A percentile compares a stretch with the other conserved stretches of the same genome.
Conservation (phyloP, 2,329 filamentous ascomycete species). For the Bretziella fagacearum region DNA sequence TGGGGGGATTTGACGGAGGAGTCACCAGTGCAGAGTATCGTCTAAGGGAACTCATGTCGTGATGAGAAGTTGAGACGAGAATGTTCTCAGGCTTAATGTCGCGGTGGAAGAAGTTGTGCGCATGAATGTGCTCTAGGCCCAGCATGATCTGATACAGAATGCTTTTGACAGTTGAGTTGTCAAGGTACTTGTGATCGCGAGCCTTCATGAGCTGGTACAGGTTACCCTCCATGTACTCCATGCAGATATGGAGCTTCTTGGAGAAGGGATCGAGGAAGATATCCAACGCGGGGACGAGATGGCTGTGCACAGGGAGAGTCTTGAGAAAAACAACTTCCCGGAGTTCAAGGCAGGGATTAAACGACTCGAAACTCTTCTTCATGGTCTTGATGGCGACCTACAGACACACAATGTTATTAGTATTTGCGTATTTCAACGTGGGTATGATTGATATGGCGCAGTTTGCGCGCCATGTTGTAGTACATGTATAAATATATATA, state of each 20-base stretch:
- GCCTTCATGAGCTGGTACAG: slow-evolving; percentile 98
- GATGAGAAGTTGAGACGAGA: slow-evolving; percentile 73
- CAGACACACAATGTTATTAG: slow-evolving; percentile 7
- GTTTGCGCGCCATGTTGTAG: neutral
- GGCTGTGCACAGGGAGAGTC: slow-evolving; percentile 70
- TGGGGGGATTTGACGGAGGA: slow-evolving; percentile 80
- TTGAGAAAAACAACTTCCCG: slow-evolving; percentile 93
- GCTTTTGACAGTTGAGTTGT: slow-evolving; percentile 86
- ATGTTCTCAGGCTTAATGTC: slow-evolving; percentile 99
- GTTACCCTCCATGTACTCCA: slow-evolving; percentile 99
- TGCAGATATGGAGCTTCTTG: slow-evolving; percentile 92
- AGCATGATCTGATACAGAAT: slow-evolving; percentile 95
- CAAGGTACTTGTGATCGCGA: slow-evolving; percentile 83
- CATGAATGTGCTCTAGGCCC: slow-evolving; percentile 91
- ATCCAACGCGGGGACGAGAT: slow-evolving; percentile 92
- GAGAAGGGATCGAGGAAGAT: slow-evolving; percentile 95
- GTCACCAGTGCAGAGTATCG: slow-evolving; percentile 88
- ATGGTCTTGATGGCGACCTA: slow-evolving; percentile 99
- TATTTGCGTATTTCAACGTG: neutral
- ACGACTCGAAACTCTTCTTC: slow-evolving; percentile 98
- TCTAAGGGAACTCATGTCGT: slow-evolving; percentile 69
- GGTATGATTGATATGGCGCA: neutral
- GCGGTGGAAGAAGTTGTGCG: slow-evolving; percentile 93
- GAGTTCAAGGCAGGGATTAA: slow-evolving; percentile 76
- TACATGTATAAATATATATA: neutral